These are phyloP conservation scores for Aspergillus mulundensis DNA, from an alignment of 495 filamentous ascomycete genomes.

Conservation along the genomic window DNA sequence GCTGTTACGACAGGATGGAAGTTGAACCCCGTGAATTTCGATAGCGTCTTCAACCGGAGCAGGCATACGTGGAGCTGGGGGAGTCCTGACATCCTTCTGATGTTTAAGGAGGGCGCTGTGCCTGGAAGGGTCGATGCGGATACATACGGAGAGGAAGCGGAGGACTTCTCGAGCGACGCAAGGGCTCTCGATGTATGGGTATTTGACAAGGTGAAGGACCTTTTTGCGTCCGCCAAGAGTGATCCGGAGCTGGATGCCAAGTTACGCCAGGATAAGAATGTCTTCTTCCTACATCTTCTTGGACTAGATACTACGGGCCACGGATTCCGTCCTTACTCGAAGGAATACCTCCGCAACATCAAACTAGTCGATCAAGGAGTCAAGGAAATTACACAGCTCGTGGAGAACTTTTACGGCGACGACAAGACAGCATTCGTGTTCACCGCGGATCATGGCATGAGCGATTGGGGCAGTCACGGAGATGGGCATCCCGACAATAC, in stretches of 20 bases:
- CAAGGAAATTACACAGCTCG: constrained; percentile 70
- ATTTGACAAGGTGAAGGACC: constrained; percentile 83
- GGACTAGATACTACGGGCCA: constrained; percentile 94
- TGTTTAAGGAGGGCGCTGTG: constrained; percentile 95
- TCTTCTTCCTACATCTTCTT: constrained; percentile 97
- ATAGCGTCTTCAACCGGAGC: constrained; percentile 97
- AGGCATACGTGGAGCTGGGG: constrained; percentile 99
- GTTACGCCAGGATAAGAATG: constrained; percentile 77
- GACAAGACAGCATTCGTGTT: constrained; percentile 92
- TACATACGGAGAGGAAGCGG: constrained; percentile 75
- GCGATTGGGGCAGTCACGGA: constrained; percentile 95
- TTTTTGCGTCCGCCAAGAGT: constrained; percentile 73
- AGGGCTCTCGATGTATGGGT: constrained; percentile 87
- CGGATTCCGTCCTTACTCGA: constrained; percentile 82
- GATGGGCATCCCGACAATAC: constrained; percentile 99
- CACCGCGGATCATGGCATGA: constrained; percentile 98
- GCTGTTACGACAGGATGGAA: constrained; percentile 98
- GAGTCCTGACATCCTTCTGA: constrained; percentile 93
- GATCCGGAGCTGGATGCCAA: constrained; percentile 73
- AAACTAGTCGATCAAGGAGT: constrained; percentile 90
- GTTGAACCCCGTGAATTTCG: constrained; percentile 96
- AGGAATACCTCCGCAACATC: constrained; percentile 92
- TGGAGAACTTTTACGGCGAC: constrained; percentile 90
- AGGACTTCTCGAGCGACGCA: constrained; percentile 86
- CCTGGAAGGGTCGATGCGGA: constrained; percentile 80